Conservation (phyloP, 306 rosid genomes). For the Malus fusca region DNA sequence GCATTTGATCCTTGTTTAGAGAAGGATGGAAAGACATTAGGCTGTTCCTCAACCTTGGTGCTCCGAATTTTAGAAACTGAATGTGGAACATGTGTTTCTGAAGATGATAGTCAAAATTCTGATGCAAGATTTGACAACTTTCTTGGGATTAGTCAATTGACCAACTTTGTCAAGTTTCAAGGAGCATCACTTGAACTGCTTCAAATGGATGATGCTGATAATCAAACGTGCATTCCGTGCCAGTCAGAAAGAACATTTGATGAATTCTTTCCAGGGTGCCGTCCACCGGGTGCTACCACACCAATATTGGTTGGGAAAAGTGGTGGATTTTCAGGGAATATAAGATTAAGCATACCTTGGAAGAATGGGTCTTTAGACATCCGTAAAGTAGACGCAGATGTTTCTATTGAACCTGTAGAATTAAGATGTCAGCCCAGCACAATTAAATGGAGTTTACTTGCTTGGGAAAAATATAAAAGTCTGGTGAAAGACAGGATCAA, state of each 20-base stretch:
- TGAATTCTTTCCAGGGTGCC: slow-evolving; percentile 27
- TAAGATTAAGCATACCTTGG: slow-evolving; percentile 86
- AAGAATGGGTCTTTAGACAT: slow-evolving; percentile 88
- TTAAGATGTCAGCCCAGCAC: slow-evolving; percentile 76
- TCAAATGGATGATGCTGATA: slow-evolving; percentile 40
- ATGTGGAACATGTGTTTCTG: slow-evolving; percentile 82
- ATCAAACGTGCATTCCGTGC: slow-evolving; percentile 16
- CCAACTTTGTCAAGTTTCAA: slow-evolving; percentile 74
- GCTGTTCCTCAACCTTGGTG: slow-evolving; percentile 41
- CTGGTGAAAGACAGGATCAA: slow-evolving; percentile 37
- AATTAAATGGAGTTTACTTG: slow-evolving; percentile 51
- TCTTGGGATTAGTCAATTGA: slow-evolving; percentile 73
- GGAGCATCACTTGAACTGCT: slow-evolving; percentile 75
- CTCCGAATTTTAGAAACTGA: slow-evolving; percentile 69
- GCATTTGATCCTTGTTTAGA: slow-evolving; percentile 71
- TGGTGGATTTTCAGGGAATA: slow-evolving; percentile 82
- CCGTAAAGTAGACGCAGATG: slow-evolving; percentile 75
- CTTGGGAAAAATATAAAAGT: slow-evolving; percentile 51
- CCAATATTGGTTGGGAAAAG: slow-evolving; percentile 61
- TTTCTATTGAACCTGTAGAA: slow-evolving; percentile 61
- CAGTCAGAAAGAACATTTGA: slow-evolving; percentile 26
- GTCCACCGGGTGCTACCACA: slow-evolving; percentile 36
- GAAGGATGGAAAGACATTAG: slow-evolving; percentile 23
- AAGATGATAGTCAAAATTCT: slow-evolving; percentile 43
- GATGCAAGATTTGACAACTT: slow-evolving; percentile 42